phyloP scores from a whole-genome alignment of 768 basidiomycete genomes.

The Suillus lakei region DNA sequence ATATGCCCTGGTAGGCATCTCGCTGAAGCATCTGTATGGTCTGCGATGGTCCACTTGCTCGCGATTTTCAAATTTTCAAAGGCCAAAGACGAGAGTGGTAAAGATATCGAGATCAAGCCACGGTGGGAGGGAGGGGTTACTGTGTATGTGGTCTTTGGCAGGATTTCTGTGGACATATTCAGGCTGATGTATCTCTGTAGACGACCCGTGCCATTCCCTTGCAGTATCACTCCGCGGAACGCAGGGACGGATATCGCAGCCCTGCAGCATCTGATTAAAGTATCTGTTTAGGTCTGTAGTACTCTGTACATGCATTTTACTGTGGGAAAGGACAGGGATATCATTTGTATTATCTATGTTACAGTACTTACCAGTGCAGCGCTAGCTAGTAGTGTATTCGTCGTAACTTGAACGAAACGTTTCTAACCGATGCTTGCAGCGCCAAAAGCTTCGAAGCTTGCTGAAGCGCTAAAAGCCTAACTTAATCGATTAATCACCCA shows the following conservation, averaged over 20 bases:
- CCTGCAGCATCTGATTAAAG: neutral
- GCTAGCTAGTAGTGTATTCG: too few species aligned
- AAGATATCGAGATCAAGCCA: conserved; percentile 23
- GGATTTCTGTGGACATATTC: neutral
- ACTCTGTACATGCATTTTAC: neutral
- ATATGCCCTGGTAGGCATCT: conserved; percentile 35
- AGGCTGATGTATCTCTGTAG: neutral
- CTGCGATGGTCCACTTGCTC: conserved; percentile 22
- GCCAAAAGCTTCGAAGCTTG: too few species aligned
- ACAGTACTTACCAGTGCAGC: too few species aligned
- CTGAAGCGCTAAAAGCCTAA: too few species aligned
- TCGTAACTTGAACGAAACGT: too few species aligned
- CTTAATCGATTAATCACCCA: neutral
- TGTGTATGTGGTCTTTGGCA: conserved; percentile 17
- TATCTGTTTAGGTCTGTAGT: neutral
- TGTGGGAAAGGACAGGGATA: neutral
- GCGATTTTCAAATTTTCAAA: conserved; percentile 22
- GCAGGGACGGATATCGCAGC: neutral
- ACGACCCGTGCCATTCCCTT: neutral
- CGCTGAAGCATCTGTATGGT: conserved; percentile 29
- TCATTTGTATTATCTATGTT: too few species aligned
- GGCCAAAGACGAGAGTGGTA: conserved; percentile 22
- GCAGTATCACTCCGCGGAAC: neutral
- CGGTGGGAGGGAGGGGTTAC: conserved; percentile 9
- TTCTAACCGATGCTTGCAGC: too few species aligned